These are phyloP conservation scores for Phytophthora ramorum DNA, from an alignment of 352 stramenopile species.

Conservation along the genomic window DNA sequence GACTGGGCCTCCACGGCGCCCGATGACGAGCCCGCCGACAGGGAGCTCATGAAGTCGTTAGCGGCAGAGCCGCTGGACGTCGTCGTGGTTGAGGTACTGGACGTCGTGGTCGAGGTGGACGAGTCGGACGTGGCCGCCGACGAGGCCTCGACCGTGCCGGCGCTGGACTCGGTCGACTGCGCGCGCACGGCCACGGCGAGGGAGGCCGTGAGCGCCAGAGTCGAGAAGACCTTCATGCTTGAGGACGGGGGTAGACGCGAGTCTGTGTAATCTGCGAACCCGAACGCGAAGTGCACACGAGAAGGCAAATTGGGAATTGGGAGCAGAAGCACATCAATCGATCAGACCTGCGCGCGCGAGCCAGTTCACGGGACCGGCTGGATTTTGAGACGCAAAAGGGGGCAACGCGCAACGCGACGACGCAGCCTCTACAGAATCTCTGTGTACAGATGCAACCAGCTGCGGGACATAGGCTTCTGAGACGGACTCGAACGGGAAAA, in stretches of 20 bases:
- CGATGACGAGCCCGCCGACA: constrained; percentile 29
- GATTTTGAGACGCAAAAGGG: constrained; percentile 28
- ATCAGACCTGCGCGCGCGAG: constrained; percentile 8
- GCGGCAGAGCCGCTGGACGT: constrained; percentile 32
- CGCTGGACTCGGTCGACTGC: constrained; percentile 35
- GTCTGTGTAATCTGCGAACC: constrained; percentile 40
- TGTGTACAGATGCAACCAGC: constrained; percentile 5
- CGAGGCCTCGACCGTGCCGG: constrained; percentile 37
- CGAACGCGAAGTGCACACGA: constrained; percentile 30
- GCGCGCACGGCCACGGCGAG: constrained; percentile 21
- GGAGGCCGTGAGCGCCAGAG: constrained; percentile 33
- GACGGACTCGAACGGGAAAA: constrained; percentile 3
- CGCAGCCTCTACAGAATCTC: constrained; percentile 14
- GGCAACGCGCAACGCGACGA: constrained; percentile 13
- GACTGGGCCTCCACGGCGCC: constrained; percentile 17
- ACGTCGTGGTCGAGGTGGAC: constrained; percentile 15
- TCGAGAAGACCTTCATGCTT: constrained; percentile 45
- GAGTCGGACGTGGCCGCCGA: constrained; percentile 22
- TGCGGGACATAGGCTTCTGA: constrained; percentile 4
- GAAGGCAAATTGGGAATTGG: constrained; percentile 53
- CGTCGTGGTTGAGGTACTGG: constrained; percentile 15
- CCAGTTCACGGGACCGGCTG: constrained; percentile 30
- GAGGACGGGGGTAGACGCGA: not conserved
- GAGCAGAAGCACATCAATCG: constrained; percentile 22
- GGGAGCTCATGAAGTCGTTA: constrained; percentile 50